phyloP scores from a whole-genome alignment of 257 asterid species.

The Solanum sitiens region DNA sequence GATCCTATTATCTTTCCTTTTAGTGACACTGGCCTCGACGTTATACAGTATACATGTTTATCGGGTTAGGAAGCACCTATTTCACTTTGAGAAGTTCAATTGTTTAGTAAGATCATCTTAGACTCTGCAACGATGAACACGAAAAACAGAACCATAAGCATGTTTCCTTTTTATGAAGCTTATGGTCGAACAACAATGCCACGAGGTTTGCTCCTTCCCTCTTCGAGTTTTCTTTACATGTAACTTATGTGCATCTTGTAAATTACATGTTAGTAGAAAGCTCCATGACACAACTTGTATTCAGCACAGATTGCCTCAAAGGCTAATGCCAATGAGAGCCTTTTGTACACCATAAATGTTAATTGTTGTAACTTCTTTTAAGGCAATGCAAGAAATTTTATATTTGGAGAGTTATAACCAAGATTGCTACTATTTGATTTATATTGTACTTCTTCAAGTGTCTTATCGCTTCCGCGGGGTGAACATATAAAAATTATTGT shows the following conservation, averaged over 20 bases:
- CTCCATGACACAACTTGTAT: neutral
- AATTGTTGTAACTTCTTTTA: neutral
- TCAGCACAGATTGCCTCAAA: neutral
- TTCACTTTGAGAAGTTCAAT: conserved; percentile 51
- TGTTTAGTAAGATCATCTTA: neutral
- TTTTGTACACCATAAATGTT: neutral
- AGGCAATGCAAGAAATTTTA: neutral
- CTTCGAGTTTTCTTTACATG: neutral
- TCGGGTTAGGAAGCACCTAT: conserved; percentile 47
- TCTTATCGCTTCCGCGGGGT: neutral
- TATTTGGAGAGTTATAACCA: neutral
- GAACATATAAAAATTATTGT: neutral
- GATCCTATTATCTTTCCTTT: conserved; percentile 42
- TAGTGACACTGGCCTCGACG: conserved; percentile 48
- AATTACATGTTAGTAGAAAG: neutral
- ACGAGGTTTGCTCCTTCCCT: neutral
- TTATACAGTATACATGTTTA: conserved; percentile 54
- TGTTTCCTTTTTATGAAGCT: neutral
- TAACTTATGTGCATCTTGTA: neutral
- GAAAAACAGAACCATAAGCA: neutral
- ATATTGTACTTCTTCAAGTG: neutral
- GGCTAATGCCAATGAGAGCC: neutral
- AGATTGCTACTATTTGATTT: neutral
- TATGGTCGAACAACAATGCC: neutral
- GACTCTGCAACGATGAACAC: neutral